Percentiles rank a stretch among this genome's conserved stretches.
phyloP scores from a whole-genome alignment of 345 rosid species.

The Heritiera fomes region DNA sequence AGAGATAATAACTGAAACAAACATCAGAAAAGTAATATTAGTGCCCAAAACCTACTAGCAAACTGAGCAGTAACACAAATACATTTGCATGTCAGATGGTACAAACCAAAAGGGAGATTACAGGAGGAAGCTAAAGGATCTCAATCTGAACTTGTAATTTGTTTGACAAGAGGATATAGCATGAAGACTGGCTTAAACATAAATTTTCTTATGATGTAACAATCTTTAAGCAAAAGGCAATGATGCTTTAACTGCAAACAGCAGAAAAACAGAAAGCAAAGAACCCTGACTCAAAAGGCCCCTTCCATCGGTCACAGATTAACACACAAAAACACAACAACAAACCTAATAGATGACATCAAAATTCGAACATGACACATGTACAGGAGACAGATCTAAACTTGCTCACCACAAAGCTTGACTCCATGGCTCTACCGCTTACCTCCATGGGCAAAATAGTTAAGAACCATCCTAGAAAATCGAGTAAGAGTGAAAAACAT shows the following conservation, averaged over 20 bases:
- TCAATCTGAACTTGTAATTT: background rate
- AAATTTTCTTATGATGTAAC: background rate
- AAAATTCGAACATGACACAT: constrained; percentile 9
- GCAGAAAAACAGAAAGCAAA: background rate
- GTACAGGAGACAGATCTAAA: constrained; percentile 8
- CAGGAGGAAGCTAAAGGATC: background rate
- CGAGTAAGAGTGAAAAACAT: constrained; percentile 45
- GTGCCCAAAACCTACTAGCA: background rate
- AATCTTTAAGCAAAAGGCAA: background rate
- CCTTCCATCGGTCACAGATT: constrained; percentile 20
- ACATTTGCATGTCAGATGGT: background rate
- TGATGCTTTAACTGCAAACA: background rate
- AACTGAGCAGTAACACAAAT: background rate
- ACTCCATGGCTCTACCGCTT: constrained; percentile 38
- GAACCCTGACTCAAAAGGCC: background rate
- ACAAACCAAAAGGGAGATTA: background rate
- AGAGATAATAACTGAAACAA: background rate
- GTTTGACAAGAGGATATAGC: background rate
- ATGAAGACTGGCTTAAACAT: background rate
- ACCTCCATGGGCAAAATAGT: constrained; percentile 45
- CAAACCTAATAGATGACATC: constrained; percentile 1
- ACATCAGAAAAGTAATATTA: background rate
- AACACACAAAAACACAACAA: background rate
- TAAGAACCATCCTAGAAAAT: constrained; percentile 47
- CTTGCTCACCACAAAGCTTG: constrained; percentile 33